Conservation (phyloP, 2,329 filamentous ascomycete genomes). For the Talaromyces funiculosus region DNA sequence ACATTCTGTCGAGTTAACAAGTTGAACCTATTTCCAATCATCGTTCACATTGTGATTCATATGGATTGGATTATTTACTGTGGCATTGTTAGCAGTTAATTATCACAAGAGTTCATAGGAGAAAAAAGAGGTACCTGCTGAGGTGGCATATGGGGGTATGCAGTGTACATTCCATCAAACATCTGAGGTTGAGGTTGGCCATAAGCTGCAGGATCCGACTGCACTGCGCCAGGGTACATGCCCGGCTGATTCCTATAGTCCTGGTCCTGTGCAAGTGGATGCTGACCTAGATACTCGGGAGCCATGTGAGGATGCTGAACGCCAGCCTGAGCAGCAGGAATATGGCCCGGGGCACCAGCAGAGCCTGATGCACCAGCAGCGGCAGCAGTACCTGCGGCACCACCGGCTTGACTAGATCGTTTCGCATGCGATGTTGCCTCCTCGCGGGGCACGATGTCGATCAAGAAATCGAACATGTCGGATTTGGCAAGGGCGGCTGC, state of each 20-base stretch:
- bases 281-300: constrained; percentile 52
- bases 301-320: constrained; percentile 53
- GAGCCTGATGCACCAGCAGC: constrained; percentile 33
- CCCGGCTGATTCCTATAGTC: constrained; percentile 73
- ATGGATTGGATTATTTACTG: not conserved
- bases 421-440: constrained; percentile 84
- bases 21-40: not conserved
- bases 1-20: not conserved
- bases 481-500: constrained; percentile 93
- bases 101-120: not conserved
- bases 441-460: constrained; percentile 95
- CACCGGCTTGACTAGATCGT: constrained; percentile 51
- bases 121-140: constrained; percentile 61
- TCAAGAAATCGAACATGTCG: constrained; percentile 99
- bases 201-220: constrained; percentile 66
- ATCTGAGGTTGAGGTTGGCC: constrained; percentile 70
- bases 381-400: constrained; percentile 47
- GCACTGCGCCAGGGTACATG: constrained; percentile 78
- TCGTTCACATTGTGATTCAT: not conserved
- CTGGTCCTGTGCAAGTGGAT: constrained; percentile 61
- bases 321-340: constrained; percentile 40
- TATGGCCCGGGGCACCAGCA: constrained; percentile 30
- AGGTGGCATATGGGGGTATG: constrained; percentile 70
- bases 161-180: constrained; percentile 79
- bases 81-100: not conserved